Base-by-base conservation (phyloP, 2,329 filamentous ascomycete species). In the Alternaria infectoria region DNA sequence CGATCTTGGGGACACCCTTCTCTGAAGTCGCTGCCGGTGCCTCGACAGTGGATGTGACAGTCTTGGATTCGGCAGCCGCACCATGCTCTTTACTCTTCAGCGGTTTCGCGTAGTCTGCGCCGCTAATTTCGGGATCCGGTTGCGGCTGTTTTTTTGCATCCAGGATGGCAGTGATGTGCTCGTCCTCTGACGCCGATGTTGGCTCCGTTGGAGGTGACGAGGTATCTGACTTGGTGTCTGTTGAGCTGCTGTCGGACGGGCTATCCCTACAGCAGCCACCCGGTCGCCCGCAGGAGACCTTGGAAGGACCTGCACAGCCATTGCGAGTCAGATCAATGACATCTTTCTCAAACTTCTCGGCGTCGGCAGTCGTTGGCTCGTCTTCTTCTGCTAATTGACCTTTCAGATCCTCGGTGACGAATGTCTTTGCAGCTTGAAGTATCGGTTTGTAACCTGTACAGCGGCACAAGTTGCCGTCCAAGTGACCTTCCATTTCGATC, bases 371-470 rank as follows among this genome's bases (percentile, higher is more conserved):
- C 91, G 17, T 86, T 17, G 63, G 55, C 28, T 67, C 69, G 10
- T 70, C 61, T 78, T 19, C 86, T 82, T 60, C 87, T 81, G 70
- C 86, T 84, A 59, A 79, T 76, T 70, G 80, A 4, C 81, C 81
- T 47, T 83, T 84, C 23, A 80, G 43, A 49, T 80, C 77, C 28
- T 86, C 83, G 32, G 83, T 83, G 68, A 89, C 91, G 76, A 98
- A 98, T 0, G 92, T 95, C 74, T 96, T 93, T 2, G 95, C 95
- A 7, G 95, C 94, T 77, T 98, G 93, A 2, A 98, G 83, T 50
- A 98, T 97, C 0, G 95, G 93, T 56, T 94, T 86, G 77, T 98
- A 98, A 1, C 95, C 95, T 0, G 95, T 98, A 79, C 95, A 98
- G 52, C 95, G 88, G 75, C 95, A 98, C 36, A 98, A 82, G 69